phyloP scores from a whole-genome alignment of 2,329 filamentous ascomycete genomes.

The Grosmannia penicillata region DNA sequence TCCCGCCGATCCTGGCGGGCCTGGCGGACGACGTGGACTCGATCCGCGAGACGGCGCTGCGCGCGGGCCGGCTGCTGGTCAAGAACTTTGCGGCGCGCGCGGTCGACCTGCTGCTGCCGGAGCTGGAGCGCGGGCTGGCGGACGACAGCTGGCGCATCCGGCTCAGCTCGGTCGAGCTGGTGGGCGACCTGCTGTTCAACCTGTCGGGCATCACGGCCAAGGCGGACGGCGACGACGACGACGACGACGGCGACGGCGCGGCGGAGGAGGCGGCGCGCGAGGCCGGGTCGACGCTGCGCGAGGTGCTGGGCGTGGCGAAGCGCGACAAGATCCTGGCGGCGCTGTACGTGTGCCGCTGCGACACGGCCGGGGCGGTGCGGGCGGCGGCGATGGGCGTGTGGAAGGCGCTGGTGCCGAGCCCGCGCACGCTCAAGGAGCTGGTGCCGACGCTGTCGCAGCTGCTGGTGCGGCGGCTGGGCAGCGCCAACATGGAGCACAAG shows the following conservation, averaged over 20 bases:
- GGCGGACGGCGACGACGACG: constrained; percentile 46
- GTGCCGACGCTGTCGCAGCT: constrained; percentile 90
- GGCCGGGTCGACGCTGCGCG: constrained; percentile 82
- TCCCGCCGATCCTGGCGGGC: constrained; percentile 85
- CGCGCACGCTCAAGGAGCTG: constrained; percentile 84
- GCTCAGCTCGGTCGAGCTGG: constrained; percentile 93
- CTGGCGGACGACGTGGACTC: constrained; percentile 93
- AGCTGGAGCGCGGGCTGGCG: constrained; percentile 90
- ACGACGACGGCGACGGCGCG: constrained; percentile 64
- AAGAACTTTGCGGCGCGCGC: constrained; percentile 96
- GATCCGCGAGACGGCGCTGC: constrained; percentile 90
- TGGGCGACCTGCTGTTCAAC: constrained; percentile 94
- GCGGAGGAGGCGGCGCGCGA: constrained; percentile 65
- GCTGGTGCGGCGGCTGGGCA: constrained; percentile 84
- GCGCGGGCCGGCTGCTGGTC: constrained; percentile 83
- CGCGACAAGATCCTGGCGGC: constrained; percentile 96
- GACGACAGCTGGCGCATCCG: constrained; percentile 96
- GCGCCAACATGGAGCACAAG: constrained; percentile 96
- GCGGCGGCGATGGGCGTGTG: constrained; percentile 83
- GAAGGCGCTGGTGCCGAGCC: constrained; percentile 91
- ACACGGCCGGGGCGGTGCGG: constrained; percentile 84
- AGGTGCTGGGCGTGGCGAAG: constrained; percentile 89
- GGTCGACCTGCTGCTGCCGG: constrained; percentile 84
- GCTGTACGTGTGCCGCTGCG: constrained; percentile 91
- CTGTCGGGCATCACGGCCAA: constrained; percentile 84